Evolutionary conservation across 139 green algal species (phyloP).

Genomic region (Haematococcus sp.): DNA sequence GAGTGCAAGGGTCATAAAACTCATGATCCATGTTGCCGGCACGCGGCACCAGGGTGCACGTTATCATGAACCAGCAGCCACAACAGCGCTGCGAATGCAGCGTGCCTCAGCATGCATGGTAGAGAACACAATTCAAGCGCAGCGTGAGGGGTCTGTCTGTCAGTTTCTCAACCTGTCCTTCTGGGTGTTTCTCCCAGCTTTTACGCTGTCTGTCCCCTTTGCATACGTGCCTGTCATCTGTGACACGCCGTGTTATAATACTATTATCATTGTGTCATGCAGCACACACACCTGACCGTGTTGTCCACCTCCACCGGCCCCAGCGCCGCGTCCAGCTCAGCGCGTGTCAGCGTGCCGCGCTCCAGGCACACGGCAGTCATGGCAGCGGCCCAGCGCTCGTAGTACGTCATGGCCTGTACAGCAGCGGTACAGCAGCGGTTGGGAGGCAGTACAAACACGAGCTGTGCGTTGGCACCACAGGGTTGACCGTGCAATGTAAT

Average conservation of each 20-base stretch:
- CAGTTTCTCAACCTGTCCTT: neutral
- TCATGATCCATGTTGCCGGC: too few species aligned
- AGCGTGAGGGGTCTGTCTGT: too few species aligned
- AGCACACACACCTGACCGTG: slow-evolving; percentile 20
- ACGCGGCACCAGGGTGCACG: too few species aligned
- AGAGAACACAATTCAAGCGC: too few species aligned
- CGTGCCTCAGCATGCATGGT: too few species aligned
- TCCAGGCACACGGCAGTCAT: slow-evolving; percentile 32
- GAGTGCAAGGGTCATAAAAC: too few species aligned
- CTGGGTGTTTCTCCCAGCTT: neutral
- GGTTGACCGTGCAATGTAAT: neutral
- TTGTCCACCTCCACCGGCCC: slow-evolving; percentile 19
- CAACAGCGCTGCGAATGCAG: too few species aligned
- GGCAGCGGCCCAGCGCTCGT: slow-evolving; percentile 41
- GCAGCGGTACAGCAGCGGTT: neutral
- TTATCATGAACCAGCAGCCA: too few species aligned
- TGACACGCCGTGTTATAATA: too few species aligned
- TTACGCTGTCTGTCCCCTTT: too few species aligned
- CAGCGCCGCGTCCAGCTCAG: slow-evolving; percentile 35
- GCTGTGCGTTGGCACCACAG: neutral
- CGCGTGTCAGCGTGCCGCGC: slow-evolving; percentile 26
- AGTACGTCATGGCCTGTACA: slow-evolving; percentile 16
- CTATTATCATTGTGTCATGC: too few species aligned
- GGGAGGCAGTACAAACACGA: neutral
- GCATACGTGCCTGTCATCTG: too few species aligned